Percentiles rank a stretch among this genome's conserved stretches.
Evolutionary conservation across 371 early-diverging fungal genomes (phyloP).

Genomic region (Mucor lusitanicus): DNA sequence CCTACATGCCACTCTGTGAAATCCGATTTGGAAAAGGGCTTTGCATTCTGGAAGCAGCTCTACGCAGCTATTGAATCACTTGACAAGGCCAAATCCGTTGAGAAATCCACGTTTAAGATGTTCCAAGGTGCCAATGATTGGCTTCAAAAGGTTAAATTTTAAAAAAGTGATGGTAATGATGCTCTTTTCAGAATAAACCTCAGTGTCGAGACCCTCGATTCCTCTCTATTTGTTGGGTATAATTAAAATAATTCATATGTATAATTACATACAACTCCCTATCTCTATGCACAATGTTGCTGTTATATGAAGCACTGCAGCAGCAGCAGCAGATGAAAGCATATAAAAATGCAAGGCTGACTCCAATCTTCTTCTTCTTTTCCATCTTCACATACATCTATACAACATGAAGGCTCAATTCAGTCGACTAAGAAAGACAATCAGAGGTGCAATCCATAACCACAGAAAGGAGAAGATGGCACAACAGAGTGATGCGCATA

Average conservation of each 20-base stretch:
- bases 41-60: constrained; percentile 57
- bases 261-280: background rate
- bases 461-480: background rate
- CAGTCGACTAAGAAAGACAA: background rate
- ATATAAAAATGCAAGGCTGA: background rate
- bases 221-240: background rate
- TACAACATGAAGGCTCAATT: background rate
- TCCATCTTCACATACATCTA: background rate
- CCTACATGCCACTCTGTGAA: constrained; percentile 42
- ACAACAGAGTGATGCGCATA: background rate
- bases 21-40: constrained; percentile 46
- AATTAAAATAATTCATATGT: background rate
- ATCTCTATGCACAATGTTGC: background rate
- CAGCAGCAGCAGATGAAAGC: background rate
- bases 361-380: background rate
- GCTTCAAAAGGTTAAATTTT: constrained; percentile 28
- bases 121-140: constrained; percentile 53
- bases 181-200: background rate
- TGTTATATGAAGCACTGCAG: background rate
- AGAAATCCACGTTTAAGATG: constrained; percentile 27
- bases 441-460: no score
- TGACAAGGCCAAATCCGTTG: constrained; percentile 24
- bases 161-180: background rate
- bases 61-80: constrained; percentile 33
- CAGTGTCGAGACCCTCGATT: background rate